Percentiles rank a stretch among this genome's conserved stretches.
These are phyloP conservation scores for Xylariaceae sp. DNA, from an alignment of 2,329 filamentous ascomycete genomes.

Conservation along the genomic window DNA sequence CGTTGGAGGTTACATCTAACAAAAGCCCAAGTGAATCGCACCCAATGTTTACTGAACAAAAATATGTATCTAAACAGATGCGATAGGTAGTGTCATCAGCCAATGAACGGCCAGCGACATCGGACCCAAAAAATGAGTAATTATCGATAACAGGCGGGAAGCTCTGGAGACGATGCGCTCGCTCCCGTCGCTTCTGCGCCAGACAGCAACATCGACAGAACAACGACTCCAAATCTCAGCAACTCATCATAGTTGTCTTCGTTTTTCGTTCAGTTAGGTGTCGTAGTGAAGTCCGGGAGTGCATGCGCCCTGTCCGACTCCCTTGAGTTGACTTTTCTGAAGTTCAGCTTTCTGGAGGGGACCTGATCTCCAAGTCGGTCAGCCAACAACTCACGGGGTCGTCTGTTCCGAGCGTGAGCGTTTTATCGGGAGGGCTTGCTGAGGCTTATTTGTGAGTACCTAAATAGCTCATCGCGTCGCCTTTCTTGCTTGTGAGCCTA, in stretches of 20 bases:
- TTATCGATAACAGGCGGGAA: conserved; percentile 21
- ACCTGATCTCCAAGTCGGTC: neutral
- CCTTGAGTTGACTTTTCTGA: neutral
- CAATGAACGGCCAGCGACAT: conserved; percentile 14
- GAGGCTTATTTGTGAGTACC: neutral
- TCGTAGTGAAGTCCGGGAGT: neutral
- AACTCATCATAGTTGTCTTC: neutral
- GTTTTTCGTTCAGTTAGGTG: neutral
- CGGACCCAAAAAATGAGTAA: conserved; percentile 15
- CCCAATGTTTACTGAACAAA: conserved; percentile 6
- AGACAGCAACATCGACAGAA: neutral
- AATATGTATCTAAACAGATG: conserved; percentile 22
- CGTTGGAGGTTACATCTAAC: neutral
- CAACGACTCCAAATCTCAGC: neutral
- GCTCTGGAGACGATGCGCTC: neutral
- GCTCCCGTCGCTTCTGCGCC: neutral
- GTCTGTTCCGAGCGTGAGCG: conserved; percentile 1
- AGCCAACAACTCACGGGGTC: neutral
- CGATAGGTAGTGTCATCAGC: neutral
- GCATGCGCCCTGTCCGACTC: neutral
- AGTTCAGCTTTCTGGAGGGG: neutral
- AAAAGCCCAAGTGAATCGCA: neutral
- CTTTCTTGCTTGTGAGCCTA: neutral
- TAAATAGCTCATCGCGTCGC: neutral
- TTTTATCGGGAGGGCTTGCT: neutral